Conservation (phyloP, 192 early-diverging fungal species). For the Fimicolochytrium jonesii region DNA sequence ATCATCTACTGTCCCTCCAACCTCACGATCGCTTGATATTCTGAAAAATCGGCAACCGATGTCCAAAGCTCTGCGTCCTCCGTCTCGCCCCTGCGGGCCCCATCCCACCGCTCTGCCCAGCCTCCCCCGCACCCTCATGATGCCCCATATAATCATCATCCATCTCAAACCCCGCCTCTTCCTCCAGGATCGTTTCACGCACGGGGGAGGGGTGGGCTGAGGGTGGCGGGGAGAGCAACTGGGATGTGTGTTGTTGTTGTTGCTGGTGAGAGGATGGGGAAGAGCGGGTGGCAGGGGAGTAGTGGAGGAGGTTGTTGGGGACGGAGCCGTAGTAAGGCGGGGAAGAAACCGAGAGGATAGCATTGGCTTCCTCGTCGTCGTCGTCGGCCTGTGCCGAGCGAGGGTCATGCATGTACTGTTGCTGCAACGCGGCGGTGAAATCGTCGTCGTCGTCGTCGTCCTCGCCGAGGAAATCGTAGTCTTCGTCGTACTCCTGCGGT, state of each 20-base stretch:
- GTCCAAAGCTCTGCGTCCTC: constrained; percentile 2
- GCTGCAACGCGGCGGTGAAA: too few species aligned
- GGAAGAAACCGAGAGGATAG: too few species aligned
- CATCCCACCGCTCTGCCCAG: not conserved
- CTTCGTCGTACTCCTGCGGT: not conserved
- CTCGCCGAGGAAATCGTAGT: too few species aligned
- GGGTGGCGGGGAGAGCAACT: constrained; percentile 20
- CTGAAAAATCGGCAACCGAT: not conserved
- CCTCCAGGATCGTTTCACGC: constrained; percentile 18
- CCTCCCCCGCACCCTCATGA: not conserved
- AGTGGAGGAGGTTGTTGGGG: not conserved
- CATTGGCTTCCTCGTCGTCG: too few species aligned
- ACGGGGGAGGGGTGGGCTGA: constrained; percentile 23
- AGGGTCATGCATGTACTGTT: too few species aligned
- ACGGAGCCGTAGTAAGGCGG: not conserved
- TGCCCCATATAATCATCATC: too few species aligned
- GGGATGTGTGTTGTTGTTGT: constrained; percentile 2
- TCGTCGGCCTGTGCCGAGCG: too few species aligned
- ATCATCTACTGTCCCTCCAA: too few species aligned
- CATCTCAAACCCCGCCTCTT: not conserved
- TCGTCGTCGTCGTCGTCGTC: too few species aligned
- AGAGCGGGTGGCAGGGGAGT: too few species aligned
- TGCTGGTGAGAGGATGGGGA: not conserved
- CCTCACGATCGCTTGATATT: constrained; percentile 15
- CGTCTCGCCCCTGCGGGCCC: not conserved